Base-by-base conservation (phyloP, 192 early-diverging fungal species). In the Haplosporangium gracile region DNA sequence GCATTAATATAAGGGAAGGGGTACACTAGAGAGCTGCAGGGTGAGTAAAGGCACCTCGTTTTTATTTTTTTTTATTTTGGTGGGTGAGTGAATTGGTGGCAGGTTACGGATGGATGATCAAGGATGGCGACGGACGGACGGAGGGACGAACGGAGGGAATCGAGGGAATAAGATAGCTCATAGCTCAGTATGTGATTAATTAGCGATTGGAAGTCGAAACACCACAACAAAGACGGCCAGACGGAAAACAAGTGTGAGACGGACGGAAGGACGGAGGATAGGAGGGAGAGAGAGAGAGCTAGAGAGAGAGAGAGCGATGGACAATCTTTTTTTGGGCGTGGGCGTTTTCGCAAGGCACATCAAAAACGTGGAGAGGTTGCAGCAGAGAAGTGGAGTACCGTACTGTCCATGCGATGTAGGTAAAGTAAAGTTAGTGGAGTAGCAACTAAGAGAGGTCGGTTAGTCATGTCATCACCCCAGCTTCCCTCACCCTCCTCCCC, bases 121-220 rank as follows among this genome's bases (percentile, higher is more conserved):
- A 57, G n/a, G 20, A 57, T 2, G 24, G 0, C 36, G 36, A 65
- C 26, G 26, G 26, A 51, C 13, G 7, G n/a, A n/a, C 43, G 43
- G 43, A 45, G 43, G 49, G 49, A 51, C 1, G 55, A 57, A n/a
- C 1, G 2, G 60, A 32, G 13, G 49, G 49, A 51, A 51, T 51
- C 16, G 26, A 65, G 10, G 24, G 29, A 65, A 32, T 0, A 22
- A 8, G 6, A 65, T 15, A 65, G 60, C 60, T 34, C 60, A 32
- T 26, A 65, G 60, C 60, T 65, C 60, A 65, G 10, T 65, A 32
- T 65, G 60, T 15, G 60, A 65, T 65, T 65, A 65, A 65, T 65
- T 65, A 32, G 60, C n/a, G 60, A 65, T 65, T 32, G 60, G 57
- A 10, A 11, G 53, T 24, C 57, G n/a, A 26, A 26, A 60, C 57